Evolutionary conservation across 371 early-diverging fungal species (phyloP), one percentile per base, ranked within the genome.

Genomic region (Lichtheimia ramosa): DNA sequence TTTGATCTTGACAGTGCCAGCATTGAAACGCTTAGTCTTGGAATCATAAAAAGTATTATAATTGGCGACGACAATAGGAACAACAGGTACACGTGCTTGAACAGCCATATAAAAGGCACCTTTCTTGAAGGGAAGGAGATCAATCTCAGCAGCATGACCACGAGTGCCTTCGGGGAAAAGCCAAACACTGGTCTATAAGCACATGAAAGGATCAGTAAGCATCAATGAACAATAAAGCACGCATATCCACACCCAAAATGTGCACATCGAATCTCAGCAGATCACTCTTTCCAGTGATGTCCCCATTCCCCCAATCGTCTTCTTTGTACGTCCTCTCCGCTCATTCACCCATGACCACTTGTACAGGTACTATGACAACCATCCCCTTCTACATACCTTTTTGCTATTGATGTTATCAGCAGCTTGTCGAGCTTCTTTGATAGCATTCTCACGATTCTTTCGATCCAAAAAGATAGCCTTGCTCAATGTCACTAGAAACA

Each of bases 151-250:
- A 40, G 86, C 83, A 65, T 85, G 88, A 6, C 92, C 89, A 34
- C 97, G 90, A 8, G 97, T 97, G 51, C 97, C 98, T 76, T 97
- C 98, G 27, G 97, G 95, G 80, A 89, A 96, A 54, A 96, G 82
- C 83, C 88, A 93, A 39, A 96, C 89, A 43, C 89, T 87, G 39
- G 83, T 79, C 84, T 92, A 68, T 13, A 8, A 34, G 10, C 34
- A 34, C 34, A 34, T 34, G 34, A 39, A 56, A 24, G 25, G 43
- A 7, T 24, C 12, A 46, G 43, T 18, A 48, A 42, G 42, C 41
- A 34, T 34, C 34, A 34, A 34, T 57, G 15, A 27, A 27, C 23
- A 57, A 43, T 25, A 48, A 43, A 24, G 43, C 21, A 13, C 21
- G 23, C 34, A 34, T 34, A 34, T 34, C 34, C 34, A 34, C 34